These are phyloP conservation scores for Hypoxylon cercidicola DNA, from an alignment of 495 filamentous ascomycete species.

Conservation along the genomic window DNA sequence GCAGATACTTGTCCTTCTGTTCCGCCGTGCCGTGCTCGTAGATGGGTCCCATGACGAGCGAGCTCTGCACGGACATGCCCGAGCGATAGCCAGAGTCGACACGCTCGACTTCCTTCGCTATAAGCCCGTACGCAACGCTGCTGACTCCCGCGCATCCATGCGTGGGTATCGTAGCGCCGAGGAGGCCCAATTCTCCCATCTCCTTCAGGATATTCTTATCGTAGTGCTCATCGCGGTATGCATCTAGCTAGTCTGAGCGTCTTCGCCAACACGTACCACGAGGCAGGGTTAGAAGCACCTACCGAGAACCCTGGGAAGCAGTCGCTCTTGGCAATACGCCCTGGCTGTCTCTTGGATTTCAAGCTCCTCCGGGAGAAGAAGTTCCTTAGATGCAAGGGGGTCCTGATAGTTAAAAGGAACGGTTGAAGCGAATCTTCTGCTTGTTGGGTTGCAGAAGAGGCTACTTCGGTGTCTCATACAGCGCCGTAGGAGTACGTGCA, in stretches of 20 bases:
- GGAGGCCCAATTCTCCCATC: conserved; percentile 94
- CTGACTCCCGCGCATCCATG: conserved; percentile 96
- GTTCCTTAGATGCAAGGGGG: too few species aligned
- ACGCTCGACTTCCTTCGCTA: conserved; percentile 94
- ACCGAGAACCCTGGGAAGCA: conserved; percentile 91
- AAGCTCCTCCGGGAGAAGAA: conserved; percentile 89
- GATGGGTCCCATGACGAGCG: conserved; percentile 96
- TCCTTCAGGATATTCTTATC: conserved; percentile 88
- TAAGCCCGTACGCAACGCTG: conserved; percentile 89
- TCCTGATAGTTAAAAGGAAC: too few species aligned
- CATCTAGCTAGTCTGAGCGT: too few species aligned
- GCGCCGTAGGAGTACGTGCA: too few species aligned
- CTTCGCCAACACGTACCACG: too few species aligned
- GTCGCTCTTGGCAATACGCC: conserved; percentile 88
- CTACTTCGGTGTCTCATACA: too few species aligned
- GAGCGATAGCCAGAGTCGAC: conserved; percentile 96
- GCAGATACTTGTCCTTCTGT: conserved; percentile 88
- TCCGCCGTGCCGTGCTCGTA: conserved; percentile 90
- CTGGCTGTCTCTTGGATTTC: conserved; percentile 89
- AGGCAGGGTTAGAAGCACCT: conserved; percentile 46
- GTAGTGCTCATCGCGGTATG: conserved; percentile 93
- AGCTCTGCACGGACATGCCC: conserved; percentile 95
- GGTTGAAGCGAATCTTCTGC: too few species aligned
- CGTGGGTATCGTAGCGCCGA: conserved; percentile 91
- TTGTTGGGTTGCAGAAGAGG: too few species aligned